Base-by-base conservation (phyloP, 2,329 filamentous ascomycete genomes). In the Botrytis tulipae region DNA sequence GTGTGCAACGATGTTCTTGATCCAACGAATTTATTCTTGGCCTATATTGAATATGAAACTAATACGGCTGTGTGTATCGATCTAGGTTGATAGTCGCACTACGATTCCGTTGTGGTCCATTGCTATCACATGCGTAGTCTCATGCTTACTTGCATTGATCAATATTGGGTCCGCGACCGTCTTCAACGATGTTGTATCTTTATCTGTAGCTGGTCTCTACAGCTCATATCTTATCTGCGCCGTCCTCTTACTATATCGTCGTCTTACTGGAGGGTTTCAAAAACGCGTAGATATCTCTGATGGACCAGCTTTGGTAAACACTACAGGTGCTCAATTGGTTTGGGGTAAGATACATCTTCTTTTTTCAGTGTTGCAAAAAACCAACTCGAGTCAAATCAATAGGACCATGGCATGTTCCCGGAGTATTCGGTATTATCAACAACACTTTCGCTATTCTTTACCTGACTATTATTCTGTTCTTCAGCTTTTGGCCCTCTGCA, bases 161-260 rank as follows among this genome's bases (percentile, higher is more conserved):
- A 86, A 85, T 78, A 84, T 87, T 73, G 86, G 84, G 51, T 86
- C 83, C 14, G 79, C 82, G 1, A 83, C 83, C 1, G 86, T 85
- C 6, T 86, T 87, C 78, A 86, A 87, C 76, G 85, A 84, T 71
- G 83, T 87, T 71, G 82, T 85, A 20, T 86, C 85, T 2, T 80
- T 88, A 10, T 60, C 66, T 14, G 62, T 75, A 25, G 46, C 69
- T 10, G 68, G 71, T 25, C 65, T 75, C 12, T 75, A 72, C 22
- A 63, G 42, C 12, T 74, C 69, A 12, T 74, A 75, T 29, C 35
- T 75, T 1, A 72, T 75, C 42, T 70, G 57, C 20, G 66, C 63
- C 1, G 37, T 67, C 6, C 72, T 75, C 4, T 18, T 75, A n/a
- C 29, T 75, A 10, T 75, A 71, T n/a, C 63, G 70, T 35, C 72